Evolutionary conservation across 768 basidiomycete genomes (phyloP).

Genomic region (Phylloporus sp.): DNA sequence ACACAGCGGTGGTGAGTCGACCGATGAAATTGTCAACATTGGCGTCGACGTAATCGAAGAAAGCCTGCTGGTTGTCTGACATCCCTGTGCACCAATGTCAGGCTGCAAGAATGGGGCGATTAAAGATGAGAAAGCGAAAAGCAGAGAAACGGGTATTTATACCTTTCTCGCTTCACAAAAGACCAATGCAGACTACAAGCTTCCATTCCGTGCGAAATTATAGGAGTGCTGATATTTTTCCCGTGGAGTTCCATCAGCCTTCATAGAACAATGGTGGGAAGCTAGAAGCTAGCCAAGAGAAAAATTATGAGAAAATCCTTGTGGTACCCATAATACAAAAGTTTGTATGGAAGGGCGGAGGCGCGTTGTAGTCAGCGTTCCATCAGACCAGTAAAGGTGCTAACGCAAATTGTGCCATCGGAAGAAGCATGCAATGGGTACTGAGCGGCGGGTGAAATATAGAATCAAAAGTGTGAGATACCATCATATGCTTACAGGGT

Average conservation of each 20-base stretch:
- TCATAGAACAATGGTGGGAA: background rate
- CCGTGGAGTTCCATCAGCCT: background rate
- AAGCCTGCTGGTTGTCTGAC: background rate
- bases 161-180: background rate
- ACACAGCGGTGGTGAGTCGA: background rate
- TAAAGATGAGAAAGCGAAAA: background rate
- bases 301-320: too few species aligned
- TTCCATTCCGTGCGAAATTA: background rate
- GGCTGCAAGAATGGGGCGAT: background rate
- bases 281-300: background rate
- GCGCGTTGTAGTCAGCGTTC: too few species aligned
- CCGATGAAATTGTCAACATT: too few species aligned
- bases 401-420: too few species aligned
- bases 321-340: too few species aligned
- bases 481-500: too few species aligned
- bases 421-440: too few species aligned
- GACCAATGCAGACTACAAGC: background rate
- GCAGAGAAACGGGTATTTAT: background rate
- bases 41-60: background rate
- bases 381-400: too few species aligned
- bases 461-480: too few species aligned
- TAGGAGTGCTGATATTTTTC: background rate
- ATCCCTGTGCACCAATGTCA: background rate
- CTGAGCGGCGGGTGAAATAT: too few species aligned
- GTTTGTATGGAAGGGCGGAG: too few species aligned